phyloP scores from a whole-genome alignment of 2,329 filamentous ascomycete genomes.

The Leptographium procerum region DNA sequence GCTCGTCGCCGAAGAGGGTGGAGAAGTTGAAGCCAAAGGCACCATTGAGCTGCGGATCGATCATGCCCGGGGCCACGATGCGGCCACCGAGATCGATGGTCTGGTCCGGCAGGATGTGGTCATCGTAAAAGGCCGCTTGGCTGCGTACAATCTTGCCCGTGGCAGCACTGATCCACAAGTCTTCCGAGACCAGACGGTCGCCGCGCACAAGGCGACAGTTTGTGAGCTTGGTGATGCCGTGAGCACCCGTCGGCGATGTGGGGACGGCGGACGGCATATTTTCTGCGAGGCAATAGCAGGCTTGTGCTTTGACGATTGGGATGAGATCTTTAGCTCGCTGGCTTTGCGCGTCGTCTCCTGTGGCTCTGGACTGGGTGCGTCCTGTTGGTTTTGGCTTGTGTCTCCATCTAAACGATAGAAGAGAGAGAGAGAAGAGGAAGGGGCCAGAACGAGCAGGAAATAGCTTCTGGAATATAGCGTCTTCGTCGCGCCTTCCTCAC shows the following conservation, averaged over 20 bases:
- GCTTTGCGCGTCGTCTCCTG: background rate
- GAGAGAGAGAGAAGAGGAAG: background rate
- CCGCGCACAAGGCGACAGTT: constrained; percentile 71
- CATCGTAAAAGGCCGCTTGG: constrained; percentile 56
- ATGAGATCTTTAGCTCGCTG: too few relatives aligned
- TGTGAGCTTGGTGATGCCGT: constrained; percentile 72
- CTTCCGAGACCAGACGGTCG: constrained; percentile 56
- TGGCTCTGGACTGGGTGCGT: background rate
- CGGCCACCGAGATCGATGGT: constrained; percentile 72
- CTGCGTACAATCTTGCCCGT: constrained; percentile 73
- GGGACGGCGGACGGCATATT: constrained; percentile 7
- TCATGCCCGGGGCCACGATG: constrained; percentile 75
- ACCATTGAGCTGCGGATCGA: constrained; percentile 86
- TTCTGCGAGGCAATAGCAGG: too few relatives aligned
- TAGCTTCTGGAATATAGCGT: background rate
- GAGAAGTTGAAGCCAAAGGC: constrained; percentile 92
- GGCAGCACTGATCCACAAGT: constrained; percentile 78
- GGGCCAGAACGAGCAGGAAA: background rate
- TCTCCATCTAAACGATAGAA: background rate
- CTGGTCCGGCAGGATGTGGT: constrained; percentile 57
- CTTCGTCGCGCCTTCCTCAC: background rate
- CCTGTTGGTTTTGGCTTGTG: background rate
- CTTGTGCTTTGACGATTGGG: too few relatives aligned
- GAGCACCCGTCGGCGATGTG: constrained; percentile 23
- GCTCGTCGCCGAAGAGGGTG: constrained; percentile 52